These are phyloP conservation scores for Aschersonia sp. DNA, from an alignment of 2,329 filamentous ascomycete species.

Conservation along the genomic window DNA sequence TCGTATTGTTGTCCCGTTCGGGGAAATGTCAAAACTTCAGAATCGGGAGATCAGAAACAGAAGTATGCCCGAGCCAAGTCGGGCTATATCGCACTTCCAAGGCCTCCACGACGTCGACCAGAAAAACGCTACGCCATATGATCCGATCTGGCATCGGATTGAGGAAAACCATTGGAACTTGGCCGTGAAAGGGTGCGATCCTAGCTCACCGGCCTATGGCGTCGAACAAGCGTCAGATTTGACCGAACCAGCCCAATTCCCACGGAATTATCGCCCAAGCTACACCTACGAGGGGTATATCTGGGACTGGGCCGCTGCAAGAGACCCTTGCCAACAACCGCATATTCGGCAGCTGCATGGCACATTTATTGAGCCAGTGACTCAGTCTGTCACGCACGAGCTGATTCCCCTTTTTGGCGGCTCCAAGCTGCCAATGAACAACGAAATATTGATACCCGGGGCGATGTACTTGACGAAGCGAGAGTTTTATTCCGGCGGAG, in stretches of 20 bases:
- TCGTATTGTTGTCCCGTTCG: slow-evolving; percentile 18
- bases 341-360: slow-evolving; percentile 29
- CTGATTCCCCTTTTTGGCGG: slow-evolving; percentile 31
- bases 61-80: not conserved
- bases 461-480: slow-evolving; percentile 30
- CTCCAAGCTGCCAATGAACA: slow-evolving; percentile 28
- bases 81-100: not conserved
- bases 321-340: slow-evolving; percentile 28
- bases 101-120: not conserved
- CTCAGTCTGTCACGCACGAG: slow-evolving; percentile 23
- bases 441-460: slow-evolving; percentile 36
- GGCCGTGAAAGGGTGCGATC: not conserved
- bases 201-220: not conserved
- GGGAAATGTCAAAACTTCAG: not conserved
- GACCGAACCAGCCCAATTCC: not conserved
- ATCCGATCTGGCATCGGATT: not conserved
- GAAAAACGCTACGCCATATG: not conserved
- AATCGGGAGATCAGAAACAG: not conserved
- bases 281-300: slow-evolving; percentile 22
- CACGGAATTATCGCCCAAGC: not conserved
- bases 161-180: not conserved
- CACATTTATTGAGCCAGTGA: slow-evolving; percentile 26
- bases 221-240: not conserved
- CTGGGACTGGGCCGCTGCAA: slow-evolving; percentile 9
- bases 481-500: slow-evolving; percentile 22